Conservation (phyloP, 768 basidiomycete species). For the Auriculariales sp. region DNA sequence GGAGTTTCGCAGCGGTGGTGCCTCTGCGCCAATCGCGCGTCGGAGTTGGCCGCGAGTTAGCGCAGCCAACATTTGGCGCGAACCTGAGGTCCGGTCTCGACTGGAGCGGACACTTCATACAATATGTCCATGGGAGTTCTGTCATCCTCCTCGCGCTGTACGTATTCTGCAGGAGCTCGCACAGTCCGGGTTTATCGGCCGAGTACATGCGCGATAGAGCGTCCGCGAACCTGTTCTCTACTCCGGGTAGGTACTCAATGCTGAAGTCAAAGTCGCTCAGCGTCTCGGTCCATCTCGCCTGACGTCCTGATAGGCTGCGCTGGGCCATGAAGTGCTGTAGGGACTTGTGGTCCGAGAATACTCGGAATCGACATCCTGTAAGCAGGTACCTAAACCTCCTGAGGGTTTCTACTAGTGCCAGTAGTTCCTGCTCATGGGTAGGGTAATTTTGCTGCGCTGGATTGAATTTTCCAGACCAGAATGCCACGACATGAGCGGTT, state of each 20-base stretch:
- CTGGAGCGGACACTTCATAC: neutral
- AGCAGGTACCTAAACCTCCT: conserved; percentile 13
- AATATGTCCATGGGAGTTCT: neutral
- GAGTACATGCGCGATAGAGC: conserved; percentile 4
- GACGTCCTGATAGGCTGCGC: conserved; percentile 17
- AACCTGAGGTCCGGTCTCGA: neutral
- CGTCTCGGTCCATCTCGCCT: conserved; percentile 23
- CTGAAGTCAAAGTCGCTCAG: conserved; percentile 19
- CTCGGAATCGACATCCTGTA: conserved; percentile 16
- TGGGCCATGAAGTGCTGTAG: conserved; percentile 19
- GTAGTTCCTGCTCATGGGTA: conserved; percentile 25
- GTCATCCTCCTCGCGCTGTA: neutral
- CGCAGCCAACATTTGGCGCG: neutral
- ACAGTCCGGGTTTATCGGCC: neutral
- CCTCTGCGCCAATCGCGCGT: neutral
- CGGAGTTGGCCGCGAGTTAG: neutral
- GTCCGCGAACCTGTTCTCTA: conserved; percentile 20
- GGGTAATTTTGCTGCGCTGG: conserved; percentile 25
- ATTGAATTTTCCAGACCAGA: conserved; percentile 23
- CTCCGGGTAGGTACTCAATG: conserved; percentile 17
- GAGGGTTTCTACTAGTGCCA: conserved; percentile 19
- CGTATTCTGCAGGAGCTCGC: neutral
- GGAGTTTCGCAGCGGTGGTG: too few species aligned
- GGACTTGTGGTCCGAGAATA: conserved; percentile 19
- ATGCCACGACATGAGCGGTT: conserved; percentile 14